Evolutionary conservation across 2,329 filamentous ascomycete genomes (phyloP), one percentile per base, ranked within the genome.

Genomic region (Cladosporium sp.): DNA sequence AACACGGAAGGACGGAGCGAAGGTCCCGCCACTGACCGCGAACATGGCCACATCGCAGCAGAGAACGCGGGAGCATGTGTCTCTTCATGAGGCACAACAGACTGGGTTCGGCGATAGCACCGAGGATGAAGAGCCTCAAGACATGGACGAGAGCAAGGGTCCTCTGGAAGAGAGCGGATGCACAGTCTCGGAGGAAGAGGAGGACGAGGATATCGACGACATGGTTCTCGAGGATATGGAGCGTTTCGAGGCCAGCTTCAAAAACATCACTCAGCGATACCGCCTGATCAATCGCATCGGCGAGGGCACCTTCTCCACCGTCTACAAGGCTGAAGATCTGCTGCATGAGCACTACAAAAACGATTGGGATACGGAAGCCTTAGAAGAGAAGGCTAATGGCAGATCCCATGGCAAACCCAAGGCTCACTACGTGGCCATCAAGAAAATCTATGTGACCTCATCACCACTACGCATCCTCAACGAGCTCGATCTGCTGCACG

Each of bases 371-470:
- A 67, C 86, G 33, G 78, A 80, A 39, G 83, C 78, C 56, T 82
- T 84, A 36, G 78, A 82, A 49, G 74, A 78, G 41, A 69, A 74
- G n/a, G 79, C 82, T 22, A 39, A 43, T 12, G 53, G 61, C n/a
- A 60, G 59, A 41, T 56, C 62, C 40, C 63, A 62, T 36, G 27
- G 38, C 22, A 41, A 60, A 16, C 53, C 51, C 22, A 78, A 73
- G 57, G 76, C 85, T 19, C 88, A 86, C 65, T 97, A 85, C 63
- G 94, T 98, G 55, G 93, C 94, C 16, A 88, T 98, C 69, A 98
- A 98, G 74, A 98, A 98, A 74, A 98, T 98, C 60, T 98, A 98
- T 68, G 93, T 97, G 57, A 98, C 94, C 0, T 96, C 91, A 55
- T 96, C 90, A 58, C 93, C 93, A 0, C 78, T 84, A 22, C 87